phyloP scores from a whole-genome alignment of 805 yeast species.

The Sugiyamaella qingdaonensis region DNA sequence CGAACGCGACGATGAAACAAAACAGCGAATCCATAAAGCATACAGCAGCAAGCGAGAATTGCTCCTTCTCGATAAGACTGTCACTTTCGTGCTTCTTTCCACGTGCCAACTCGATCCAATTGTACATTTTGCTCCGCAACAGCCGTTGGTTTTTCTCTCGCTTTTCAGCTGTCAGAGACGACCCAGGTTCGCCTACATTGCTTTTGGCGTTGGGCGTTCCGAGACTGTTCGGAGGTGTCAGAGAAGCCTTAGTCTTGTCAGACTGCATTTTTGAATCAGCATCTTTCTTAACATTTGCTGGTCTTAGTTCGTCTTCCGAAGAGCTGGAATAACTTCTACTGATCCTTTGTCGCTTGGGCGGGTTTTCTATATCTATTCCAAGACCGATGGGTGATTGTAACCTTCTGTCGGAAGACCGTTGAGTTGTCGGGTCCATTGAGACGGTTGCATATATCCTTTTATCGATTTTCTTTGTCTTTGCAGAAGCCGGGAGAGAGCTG shows the following conservation, averaged over 20 bases:
- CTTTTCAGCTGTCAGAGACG: slow-evolving; percentile 15
- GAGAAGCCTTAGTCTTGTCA: not conserved
- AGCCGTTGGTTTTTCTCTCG: slow-evolving; percentile 24
- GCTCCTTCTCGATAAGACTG: slow-evolving; percentile 25
- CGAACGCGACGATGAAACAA: slow-evolving; percentile 37
- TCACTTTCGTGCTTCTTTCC: slow-evolving; percentile 40
- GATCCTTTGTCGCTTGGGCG: slow-evolving; percentile 5
- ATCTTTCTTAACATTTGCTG: not conserved
- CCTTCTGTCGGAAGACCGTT: too few relatives aligned
- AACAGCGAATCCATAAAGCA: slow-evolving; percentile 38
- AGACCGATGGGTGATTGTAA: slow-evolving; percentile 2
- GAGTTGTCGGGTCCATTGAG: too few relatives aligned
- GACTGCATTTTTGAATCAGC: not conserved
- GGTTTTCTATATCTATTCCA: slow-evolving; percentile 1
- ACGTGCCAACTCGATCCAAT: slow-evolving; percentile 38
- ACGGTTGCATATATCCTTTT: too few relatives aligned
- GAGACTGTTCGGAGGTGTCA: not conserved
- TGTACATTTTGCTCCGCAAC: slow-evolving; percentile 28
- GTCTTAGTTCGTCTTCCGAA: slow-evolving; percentile 7
- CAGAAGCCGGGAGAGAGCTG: too few relatives aligned
- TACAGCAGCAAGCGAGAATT: slow-evolving; percentile 33
- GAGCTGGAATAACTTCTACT: slow-evolving; percentile 18
- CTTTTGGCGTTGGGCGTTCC: slow-evolving; percentile 9
- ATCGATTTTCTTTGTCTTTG: not conserved
- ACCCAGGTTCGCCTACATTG: slow-evolving; percentile 1